These are phyloP conservation scores for Erythrobasidium hasegawianum DNA, from an alignment of 1,284 basidiomycete species.

Conservation along the genomic window DNA sequence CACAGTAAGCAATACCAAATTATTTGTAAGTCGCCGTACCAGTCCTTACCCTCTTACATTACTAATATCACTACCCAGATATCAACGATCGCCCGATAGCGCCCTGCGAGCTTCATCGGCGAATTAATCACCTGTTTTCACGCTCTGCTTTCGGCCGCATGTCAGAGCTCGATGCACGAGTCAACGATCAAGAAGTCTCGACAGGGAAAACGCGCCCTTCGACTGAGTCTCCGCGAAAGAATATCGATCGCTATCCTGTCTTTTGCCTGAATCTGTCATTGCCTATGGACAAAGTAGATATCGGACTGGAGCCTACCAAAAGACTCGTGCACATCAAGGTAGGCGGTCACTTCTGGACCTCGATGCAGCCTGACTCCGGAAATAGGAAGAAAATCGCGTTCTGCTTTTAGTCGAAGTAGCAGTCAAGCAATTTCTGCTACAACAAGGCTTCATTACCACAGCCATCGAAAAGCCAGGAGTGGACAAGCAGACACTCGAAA, in stretches of 20 bases:
- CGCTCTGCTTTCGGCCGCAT: conserved; percentile 67
- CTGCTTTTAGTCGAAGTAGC: conserved; percentile 58
- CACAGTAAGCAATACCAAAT: conserved; percentile 40
- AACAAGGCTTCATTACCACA: conserved; percentile 59
- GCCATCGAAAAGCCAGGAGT: background rate
- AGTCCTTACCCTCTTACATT: too few species aligned
- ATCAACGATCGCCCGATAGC: conserved; percentile 72
- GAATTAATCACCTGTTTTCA: conserved; percentile 64
- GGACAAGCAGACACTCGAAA: too few species aligned
- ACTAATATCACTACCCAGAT: too few species aligned
- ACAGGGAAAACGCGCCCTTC: conserved; percentile 53
- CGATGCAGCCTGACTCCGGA: background rate
- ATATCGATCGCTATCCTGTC: conserved; percentile 64
- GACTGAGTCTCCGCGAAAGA: conserved; percentile 51
- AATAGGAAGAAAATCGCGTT: conserved; percentile 58
- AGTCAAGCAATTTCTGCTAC: conserved; percentile 62
- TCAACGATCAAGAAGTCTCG: conserved; percentile 28
- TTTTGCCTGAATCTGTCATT: conserved; percentile 73
- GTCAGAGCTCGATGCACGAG: conserved; percentile 50
- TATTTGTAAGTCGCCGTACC: conserved; percentile 43
- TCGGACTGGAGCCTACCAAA: conserved; percentile 72
- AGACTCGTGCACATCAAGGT: conserved; percentile 65
- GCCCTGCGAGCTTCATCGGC: conserved; percentile 63
- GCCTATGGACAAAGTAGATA: conserved; percentile 65
- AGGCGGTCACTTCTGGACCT: conserved; percentile 37